A percentile compares a stretch with the other conserved stretches of the same genome.
These are phyloP conservation scores for Arabidopsis lyrata DNA, from an alignment of 441 rosid species.

Conservation along the genomic window DNA sequence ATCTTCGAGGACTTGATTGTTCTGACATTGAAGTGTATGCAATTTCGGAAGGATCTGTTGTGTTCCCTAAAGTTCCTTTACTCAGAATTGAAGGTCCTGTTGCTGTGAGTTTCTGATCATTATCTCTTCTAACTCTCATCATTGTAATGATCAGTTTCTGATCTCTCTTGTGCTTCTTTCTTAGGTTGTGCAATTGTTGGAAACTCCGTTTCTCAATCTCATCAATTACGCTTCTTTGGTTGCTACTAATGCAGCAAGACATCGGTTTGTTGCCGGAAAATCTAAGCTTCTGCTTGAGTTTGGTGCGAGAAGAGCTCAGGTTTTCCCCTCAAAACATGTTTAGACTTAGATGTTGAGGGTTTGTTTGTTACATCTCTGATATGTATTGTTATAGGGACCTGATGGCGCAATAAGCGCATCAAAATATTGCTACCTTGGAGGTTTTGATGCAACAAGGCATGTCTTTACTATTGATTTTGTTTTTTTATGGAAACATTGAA, in stretches of 20 bases:
- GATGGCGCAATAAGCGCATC: conserved; percentile 97
- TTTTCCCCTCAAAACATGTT: conserved; percentile 25
- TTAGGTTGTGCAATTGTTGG: conserved; percentile 92
- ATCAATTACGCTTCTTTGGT: conserved; percentile 90
- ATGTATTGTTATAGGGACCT: conserved; percentile 68
- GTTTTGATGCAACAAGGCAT: conserved; percentile 98
- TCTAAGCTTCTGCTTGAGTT: conserved; percentile 84
- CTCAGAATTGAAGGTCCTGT: conserved; percentile 90
- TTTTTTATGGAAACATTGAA: neutral
- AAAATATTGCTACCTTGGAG: conserved; percentile 94
- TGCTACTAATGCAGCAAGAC: conserved; percentile 94
- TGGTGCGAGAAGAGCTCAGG: conserved; percentile 99
- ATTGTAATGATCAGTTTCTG: neutral
- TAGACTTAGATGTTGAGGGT: neutral
- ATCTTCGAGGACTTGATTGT: conserved; percentile 84
- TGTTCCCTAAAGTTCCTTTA: conserved; percentile 91
- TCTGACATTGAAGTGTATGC: conserved; percentile 93
- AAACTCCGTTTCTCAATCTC: conserved; percentile 91
- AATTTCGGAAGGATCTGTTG: conserved; percentile 87
- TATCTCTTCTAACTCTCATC: conserved; percentile 21
- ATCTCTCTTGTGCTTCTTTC: neutral
- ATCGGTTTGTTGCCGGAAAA: conserved; percentile 93
- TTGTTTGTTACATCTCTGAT: conserved; percentile 25
- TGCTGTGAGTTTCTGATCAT: conserved; percentile 65
- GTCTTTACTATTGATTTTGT: conserved; percentile 4